Evolutionary conservation across 768 basidiomycete genomes (phyloP).

Genomic region (Lactarius tabidus): DNA sequence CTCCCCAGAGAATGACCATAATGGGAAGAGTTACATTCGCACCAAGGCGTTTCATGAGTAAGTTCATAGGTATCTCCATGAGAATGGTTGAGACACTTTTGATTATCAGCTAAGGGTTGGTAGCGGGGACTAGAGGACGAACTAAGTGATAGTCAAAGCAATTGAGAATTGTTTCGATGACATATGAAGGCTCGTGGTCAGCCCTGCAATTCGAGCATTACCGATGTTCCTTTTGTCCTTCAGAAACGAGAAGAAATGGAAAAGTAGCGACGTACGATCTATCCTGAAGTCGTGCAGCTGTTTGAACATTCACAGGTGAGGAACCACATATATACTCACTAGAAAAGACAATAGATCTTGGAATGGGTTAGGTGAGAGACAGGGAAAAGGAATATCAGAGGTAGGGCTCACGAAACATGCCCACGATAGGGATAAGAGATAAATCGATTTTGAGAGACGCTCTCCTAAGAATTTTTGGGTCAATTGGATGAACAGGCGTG

Average conservation of each 20-base stretch:
- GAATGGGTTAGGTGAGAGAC: neutral
- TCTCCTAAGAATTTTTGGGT: neutral
- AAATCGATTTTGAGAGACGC: slow-evolving; percentile 17
- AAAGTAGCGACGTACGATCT: slow-evolving; percentile 5
- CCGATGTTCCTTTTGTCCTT: slow-evolving; percentile 24
- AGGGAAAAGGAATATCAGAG: neutral
- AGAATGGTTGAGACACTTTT: slow-evolving; percentile 29
- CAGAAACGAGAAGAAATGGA: neutral
- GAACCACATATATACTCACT: neutral
- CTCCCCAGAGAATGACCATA: slow-evolving; percentile 63
- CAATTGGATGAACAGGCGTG: slow-evolving; percentile 9
- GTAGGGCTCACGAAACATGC: slow-evolving; percentile 3
- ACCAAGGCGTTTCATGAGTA: slow-evolving; percentile 40
- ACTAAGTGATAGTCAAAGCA: slow-evolving; percentile 20
- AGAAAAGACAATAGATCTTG: slow-evolving; percentile 17
- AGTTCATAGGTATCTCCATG: slow-evolving; percentile 30
- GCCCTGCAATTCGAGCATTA: slow-evolving; percentile 33
- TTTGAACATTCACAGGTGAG: neutral
- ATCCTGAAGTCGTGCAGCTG: neutral
- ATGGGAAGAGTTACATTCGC: slow-evolving; percentile 58
- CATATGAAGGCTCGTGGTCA: slow-evolving; percentile 31
- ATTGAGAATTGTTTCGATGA: slow-evolving; percentile 12
- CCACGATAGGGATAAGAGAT: slow-evolving; percentile 3
- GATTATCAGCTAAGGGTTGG: slow-evolving; percentile 21
- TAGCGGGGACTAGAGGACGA: neutral